Conservation (phyloP, 1,139 yeast species). For the Petasospora rhodanensis region DNA sequence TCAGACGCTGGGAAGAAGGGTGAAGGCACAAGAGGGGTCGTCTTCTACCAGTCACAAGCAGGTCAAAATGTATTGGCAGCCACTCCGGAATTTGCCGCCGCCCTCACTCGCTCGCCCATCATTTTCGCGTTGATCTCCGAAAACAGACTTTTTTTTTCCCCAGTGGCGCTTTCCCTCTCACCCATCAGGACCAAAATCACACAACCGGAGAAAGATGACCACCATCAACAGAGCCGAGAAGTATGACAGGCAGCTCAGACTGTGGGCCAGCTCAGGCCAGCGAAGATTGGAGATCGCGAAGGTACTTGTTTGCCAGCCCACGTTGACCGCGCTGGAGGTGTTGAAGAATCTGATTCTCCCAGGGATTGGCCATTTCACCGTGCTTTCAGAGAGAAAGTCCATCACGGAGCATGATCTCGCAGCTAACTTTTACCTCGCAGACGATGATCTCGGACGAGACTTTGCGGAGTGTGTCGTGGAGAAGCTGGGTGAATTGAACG, state of each 20-base stretch:
- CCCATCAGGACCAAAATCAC: too few species aligned
- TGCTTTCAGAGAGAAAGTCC: constrained; percentile 40
- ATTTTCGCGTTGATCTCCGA: too few species aligned
- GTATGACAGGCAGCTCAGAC: constrained; percentile 83
- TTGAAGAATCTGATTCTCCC: constrained; percentile 78
- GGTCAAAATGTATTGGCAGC: too few species aligned
- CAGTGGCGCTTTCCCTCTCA: too few species aligned
- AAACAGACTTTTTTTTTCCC: too few species aligned
- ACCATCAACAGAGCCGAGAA: constrained; percentile 30
- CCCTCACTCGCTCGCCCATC: too few species aligned
- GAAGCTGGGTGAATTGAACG: constrained; percentile 53
- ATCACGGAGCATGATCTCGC: constrained; percentile 45
- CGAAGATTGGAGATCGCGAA: constrained; percentile 50
- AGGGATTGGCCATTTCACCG: constrained; percentile 65
- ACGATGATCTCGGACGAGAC: constrained; percentile 40
- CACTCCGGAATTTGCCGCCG: too few species aligned
- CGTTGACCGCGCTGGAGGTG: constrained; percentile 61
- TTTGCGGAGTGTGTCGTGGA: constrained; percentile 38
- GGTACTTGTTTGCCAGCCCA: constrained; percentile 59
- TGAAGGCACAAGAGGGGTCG: too few species aligned
- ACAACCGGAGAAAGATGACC: too few species aligned
- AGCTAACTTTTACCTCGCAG: constrained; percentile 58
- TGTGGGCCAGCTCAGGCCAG: constrained; percentile 87
- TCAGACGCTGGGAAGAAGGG: too few species aligned
- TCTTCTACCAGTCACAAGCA: too few species aligned